These are phyloP conservation scores for Paecilomyces niveus DNA, from an alignment of 2,329 filamentous ascomycete genomes.

Conservation along the genomic window DNA sequence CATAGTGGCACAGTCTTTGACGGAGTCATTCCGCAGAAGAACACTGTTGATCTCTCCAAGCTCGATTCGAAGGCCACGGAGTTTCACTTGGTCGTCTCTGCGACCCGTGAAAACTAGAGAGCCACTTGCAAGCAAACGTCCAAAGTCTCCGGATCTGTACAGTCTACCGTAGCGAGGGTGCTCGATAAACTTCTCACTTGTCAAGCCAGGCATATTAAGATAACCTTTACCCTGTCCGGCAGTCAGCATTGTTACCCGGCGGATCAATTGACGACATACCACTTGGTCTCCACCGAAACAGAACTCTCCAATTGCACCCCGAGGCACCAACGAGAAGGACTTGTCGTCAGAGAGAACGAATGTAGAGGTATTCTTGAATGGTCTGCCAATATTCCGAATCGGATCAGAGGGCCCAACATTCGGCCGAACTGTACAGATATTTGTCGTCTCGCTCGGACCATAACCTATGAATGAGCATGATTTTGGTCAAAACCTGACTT, in stretches of 20 bases:
- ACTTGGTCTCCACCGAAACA: slow-evolving; percentile 85
- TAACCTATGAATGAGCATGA: slow-evolving; percentile 46
- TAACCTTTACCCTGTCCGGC: slow-evolving; percentile 54
- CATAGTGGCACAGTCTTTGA: slow-evolving; percentile 59
- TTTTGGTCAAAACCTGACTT: not conserved
- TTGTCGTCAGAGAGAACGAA: slow-evolving; percentile 50
- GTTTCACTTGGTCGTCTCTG: slow-evolving; percentile 72
- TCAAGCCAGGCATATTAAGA: slow-evolving; percentile 57
- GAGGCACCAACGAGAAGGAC: slow-evolving; percentile 51
- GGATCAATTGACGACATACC: slow-evolving; percentile 28
- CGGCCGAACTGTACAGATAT: slow-evolving; percentile 70
- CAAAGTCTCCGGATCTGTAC: slow-evolving; percentile 77
- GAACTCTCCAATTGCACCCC: slow-evolving; percentile 71
- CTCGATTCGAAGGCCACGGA: slow-evolving; percentile 74
- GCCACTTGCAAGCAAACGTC: slow-evolving; percentile 69
- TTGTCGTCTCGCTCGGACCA: slow-evolving; percentile 78
- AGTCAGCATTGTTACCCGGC: slow-evolving; percentile 4
- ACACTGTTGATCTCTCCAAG: slow-evolving; percentile 65
- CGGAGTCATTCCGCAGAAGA: slow-evolving; percentile 46
- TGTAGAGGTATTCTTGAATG: slow-evolving; percentile 68
- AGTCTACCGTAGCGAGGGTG: slow-evolving; percentile 64
- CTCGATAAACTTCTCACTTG: slow-evolving; percentile 58
- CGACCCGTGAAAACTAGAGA: slow-evolving; percentile 67
- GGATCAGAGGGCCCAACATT: slow-evolving; percentile 51
- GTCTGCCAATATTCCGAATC: slow-evolving; percentile 68